A percentile compares a stretch with the other conserved stretches of the same genome.
phyloP scores from a whole-genome alignment of 2,329 filamentous ascomycete species.

The Microsporum ferrugineum region DNA sequence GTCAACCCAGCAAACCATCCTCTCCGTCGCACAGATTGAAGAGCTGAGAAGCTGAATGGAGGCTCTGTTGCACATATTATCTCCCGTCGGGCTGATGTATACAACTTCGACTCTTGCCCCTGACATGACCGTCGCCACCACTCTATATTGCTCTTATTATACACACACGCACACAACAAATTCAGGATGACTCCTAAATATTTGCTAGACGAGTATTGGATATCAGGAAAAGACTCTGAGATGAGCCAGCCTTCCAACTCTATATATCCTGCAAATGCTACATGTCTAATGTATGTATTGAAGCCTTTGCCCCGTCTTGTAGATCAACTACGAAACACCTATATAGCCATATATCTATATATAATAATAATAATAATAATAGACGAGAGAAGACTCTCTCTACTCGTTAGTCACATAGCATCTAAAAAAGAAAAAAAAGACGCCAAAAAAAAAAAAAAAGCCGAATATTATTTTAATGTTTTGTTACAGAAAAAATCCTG shows the following conservation, averaged over 20 bases:
- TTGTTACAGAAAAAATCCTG: neutral
- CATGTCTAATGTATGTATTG: neutral
- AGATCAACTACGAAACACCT: neutral
- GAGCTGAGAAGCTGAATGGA: neutral
- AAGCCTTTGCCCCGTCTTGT: neutral
- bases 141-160: neutral
- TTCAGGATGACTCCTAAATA: neutral
- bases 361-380: too few relatives aligned
- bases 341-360: too few relatives aligned
- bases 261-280: neutral
- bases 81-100: conserved; percentile 1
- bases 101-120: neutral
- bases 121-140: neutral
- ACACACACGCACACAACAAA: neutral
- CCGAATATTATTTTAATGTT: neutral
- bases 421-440: neutral
- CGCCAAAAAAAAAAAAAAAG: neutral
- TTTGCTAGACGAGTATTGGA: neutral
- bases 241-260: neutral
- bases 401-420: too few relatives aligned
- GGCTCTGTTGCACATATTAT: conserved; percentile 1
- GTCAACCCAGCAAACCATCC: neutral
- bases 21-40: neutral
- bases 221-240: neutral
- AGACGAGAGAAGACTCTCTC: too few relatives aligned